Evolutionary conservation across 2,329 filamentous ascomycete species (phyloP), one percentile per base, ranked within the genome.

Genomic region (Cadophora gregata): DNA sequence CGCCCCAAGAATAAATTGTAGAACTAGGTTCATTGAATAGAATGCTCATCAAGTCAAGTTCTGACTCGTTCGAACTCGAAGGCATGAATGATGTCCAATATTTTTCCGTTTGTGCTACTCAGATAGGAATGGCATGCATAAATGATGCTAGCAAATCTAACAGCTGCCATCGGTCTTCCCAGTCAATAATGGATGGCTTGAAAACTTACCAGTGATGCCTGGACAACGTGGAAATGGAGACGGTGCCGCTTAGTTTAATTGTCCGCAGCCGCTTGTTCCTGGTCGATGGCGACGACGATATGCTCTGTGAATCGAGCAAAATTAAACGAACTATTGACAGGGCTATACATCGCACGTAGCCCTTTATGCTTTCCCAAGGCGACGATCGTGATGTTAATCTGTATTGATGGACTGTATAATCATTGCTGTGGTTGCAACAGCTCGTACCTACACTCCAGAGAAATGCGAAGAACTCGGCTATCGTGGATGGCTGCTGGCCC

Each of bases 71-170:
- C 63, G 50, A 61, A 38, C 56, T 25, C 31, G 27, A 66, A 59
- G 51, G 64, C 64, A 66, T 65, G 53, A 59, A 45, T 62, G 67
- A 45, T 62, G 68, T 66, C 71, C 69, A 67, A 71, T 71, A 69
- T 68, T 61, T 58, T 16, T 9, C 59, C 62, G 62, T 65, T 64
- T 67, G 61, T 31, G 61, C 59, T 61, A 56, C 59, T 45, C 24
- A 63, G 47, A 36, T 58, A 47, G 53, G 66, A 63, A 73, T 70
- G 65, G 67, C 64, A 69, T 71, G 71, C 70, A 74, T 73, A 66
- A 66, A 73, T 68, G 67, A 69, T 70, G 68, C 42, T 65, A 65
- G 66, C 68, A 69, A 42, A 16, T 42, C 38, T 42, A 42, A 42
- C 38, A 42, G 14, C 38, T 62, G 68, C 62, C 63, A 63, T 63